Conservation (phyloP, 768 basidiomycete genomes). For the Amanita rimosa region DNA sequence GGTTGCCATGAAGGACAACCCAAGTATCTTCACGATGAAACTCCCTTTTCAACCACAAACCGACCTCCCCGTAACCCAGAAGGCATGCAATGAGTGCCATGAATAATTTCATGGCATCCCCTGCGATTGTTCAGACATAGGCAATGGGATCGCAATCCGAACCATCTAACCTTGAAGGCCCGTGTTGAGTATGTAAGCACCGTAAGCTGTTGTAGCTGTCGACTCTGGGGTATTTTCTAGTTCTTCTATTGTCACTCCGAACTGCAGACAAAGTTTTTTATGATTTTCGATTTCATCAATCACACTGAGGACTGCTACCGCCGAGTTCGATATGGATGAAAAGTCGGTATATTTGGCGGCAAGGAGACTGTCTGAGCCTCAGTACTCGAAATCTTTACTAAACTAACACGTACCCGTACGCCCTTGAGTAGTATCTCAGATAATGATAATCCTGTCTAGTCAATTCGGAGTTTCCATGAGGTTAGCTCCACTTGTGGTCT, state of each 20-base stretch:
- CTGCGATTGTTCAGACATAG: constrained; percentile 18
- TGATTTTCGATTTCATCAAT: constrained; percentile 66
- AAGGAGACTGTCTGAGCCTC: constrained; percentile 39
- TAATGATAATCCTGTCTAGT: constrained; percentile 73
- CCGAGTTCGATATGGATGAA: constrained; percentile 47
- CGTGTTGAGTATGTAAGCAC: constrained; percentile 73
- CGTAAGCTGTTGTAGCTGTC: constrained; percentile 72
- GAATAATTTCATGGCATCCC: constrained; percentile 60
- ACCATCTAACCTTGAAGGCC: constrained; percentile 48
- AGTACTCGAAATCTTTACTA: neutral
- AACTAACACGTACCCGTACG: constrained; percentile 41
- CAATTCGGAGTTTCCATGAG: neutral
- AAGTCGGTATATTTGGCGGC: constrained; percentile 69
- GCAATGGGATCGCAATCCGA: neutral
- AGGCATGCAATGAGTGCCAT: constrained; percentile 81
- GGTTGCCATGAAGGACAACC: constrained; percentile 55
- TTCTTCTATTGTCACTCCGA: constrained; percentile 53
- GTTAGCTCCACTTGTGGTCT: too few relatives aligned
- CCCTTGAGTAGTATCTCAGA: constrained; percentile 74
- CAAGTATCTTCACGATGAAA: constrained; percentile 34
- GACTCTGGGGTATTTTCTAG: constrained; percentile 55
- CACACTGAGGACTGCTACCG: constrained; percentile 52
- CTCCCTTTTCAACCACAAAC: constrained; percentile 66
- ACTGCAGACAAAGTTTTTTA: constrained; percentile 55
- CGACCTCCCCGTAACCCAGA: constrained; percentile 88